Base-by-base conservation (phyloP, 208 protist species). In the Acanthamoeba royreba region DNA sequence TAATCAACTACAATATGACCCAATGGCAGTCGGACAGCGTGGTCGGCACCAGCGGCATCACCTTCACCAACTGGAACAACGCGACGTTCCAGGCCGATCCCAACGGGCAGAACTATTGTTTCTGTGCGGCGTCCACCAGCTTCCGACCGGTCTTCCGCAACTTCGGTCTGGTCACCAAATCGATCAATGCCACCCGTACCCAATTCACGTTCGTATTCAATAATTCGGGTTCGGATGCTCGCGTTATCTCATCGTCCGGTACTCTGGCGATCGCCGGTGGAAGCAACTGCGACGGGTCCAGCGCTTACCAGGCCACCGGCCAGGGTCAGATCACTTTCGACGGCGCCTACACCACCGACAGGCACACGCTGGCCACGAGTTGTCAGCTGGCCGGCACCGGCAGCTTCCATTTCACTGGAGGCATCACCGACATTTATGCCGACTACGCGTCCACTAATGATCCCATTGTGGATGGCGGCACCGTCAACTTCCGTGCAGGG, bases 51-150 rank as follows among this genome's bases (percentile, higher is more conserved):
- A 91, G n/a, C 28, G 53, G 85, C 28, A 55, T 55, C 13, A 7
- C 40, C 53, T 91, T 91, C 85, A 19, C 47, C 55, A 91, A 91
- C 85, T 74, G 61, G 55, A 46, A 91, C 85, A 91, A 91, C 52
- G 85, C 85, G 53, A 91, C 85, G 15, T 91, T 91, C 85, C 22
- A 49, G 33, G 85, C 61, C 53, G 61, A 91, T n/a, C n/a, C n/a
- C n/a, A n/a, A n/a, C n/a, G 11, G 35, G 31, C 13, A 35, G 17
- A 25, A 9, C 49, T n/a, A 72, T 35, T 85, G 74, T 45, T 85
- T 49, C 42, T 69, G 33, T 52, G 69, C 55, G 31, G 35, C 85
- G 2, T 11, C 38, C 25, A 52, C 49, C 31, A 63, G 47, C 49
- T 19, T 52, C 49, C 85, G 22, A 33, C 31, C 40, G 40, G 85